These are phyloP conservation scores for Didymella sp. DNA, from an alignment of 2,329 filamentous ascomycete genomes.

Conservation along the genomic window DNA sequence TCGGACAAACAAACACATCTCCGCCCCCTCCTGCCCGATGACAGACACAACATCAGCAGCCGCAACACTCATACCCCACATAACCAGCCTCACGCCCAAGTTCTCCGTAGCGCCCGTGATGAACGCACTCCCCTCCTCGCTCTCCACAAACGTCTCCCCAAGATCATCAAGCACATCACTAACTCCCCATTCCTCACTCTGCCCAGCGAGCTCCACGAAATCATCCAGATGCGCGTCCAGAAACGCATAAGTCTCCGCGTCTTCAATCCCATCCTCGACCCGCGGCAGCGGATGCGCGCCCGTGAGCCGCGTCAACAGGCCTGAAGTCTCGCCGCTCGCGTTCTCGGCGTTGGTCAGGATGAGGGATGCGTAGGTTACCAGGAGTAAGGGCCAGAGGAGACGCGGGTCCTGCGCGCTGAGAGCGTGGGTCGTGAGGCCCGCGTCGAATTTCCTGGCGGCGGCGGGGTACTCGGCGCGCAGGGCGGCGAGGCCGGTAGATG, in stretches of 20 bases:
- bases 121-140: constrained; percentile 6
- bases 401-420: constrained; percentile 21
- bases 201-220: constrained; percentile 18
- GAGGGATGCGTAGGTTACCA: constrained; percentile 26
- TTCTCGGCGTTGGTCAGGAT: constrained; percentile 21
- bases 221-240: constrained; percentile 32
- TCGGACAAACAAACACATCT: constrained; percentile 23
- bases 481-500: constrained; percentile 20
- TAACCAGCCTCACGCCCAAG: constrained; percentile 27
- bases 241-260: constrained; percentile 32
- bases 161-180: constrained; percentile 27
- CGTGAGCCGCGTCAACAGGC: constrained; percentile 23
- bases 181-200: background rate
- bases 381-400: constrained; percentile 34
- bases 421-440: constrained; percentile 21
- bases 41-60: constrained; percentile 24
- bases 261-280: constrained; percentile 36
- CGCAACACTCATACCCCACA: constrained; percentile 38
- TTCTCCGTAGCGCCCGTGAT: constrained; percentile 24
- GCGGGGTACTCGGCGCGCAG: constrained; percentile 23
- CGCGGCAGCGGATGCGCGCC: constrained; percentile 23
- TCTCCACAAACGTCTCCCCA: constrained; percentile 22
- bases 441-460: constrained; percentile 18
- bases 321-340: background rate
- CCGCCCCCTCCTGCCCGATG: background rate